Evolutionary conservation across 2,329 filamentous ascomycete genomes (phyloP).

Genomic region (Beauveria pseudobassiana): DNA sequence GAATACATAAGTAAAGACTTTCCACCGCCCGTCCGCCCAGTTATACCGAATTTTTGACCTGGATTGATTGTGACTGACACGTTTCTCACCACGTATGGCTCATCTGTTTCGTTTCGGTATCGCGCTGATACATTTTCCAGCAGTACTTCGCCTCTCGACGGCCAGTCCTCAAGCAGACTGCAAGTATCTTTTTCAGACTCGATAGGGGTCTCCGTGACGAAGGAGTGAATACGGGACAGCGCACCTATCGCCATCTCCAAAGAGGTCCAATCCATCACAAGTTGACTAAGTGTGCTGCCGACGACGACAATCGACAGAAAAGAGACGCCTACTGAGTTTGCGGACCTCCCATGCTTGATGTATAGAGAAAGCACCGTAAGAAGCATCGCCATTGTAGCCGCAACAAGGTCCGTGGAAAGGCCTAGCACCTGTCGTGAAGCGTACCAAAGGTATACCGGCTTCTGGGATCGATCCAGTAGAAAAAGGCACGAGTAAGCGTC

Average conservation of each 20-base stretch:
- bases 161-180: background rate
- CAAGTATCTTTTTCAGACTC: background rate
- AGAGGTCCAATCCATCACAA: background rate
- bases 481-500: rapidly evolving
- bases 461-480: background rate
- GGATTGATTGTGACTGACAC: background rate
- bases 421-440: background rate
- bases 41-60: background rate
- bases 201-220: background rate
- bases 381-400: background rate
- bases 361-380: background rate
- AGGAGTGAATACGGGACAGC: background rate
- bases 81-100: background rate
- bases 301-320: background rate
- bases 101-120: background rate
- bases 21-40: background rate
- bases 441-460: background rate
- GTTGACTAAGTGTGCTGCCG: background rate
- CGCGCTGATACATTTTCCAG: background rate
- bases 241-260: slow-evolving; percentile 1
- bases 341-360: background rate
- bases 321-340: background rate
- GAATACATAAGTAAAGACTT: slow-evolving; percentile 1
- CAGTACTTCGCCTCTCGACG: background rate
- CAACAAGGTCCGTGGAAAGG: background rate